Evolutionary conservation across 805 yeast genomes (phyloP), one percentile per base, ranked within the genome.

Genomic region (Cyberlindnera misumaiensis): DNA sequence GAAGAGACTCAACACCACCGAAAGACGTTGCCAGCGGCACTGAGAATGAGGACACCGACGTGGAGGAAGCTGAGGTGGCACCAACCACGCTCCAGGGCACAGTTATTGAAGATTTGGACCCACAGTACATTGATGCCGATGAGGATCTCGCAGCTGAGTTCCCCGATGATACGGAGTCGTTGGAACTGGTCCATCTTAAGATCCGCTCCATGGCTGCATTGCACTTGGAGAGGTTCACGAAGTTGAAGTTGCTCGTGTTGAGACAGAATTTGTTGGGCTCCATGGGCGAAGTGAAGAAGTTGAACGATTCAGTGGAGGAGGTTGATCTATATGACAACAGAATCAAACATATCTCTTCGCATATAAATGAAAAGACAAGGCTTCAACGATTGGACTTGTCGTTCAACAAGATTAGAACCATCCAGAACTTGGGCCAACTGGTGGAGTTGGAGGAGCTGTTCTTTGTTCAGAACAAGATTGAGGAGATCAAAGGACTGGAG

Each of bases 291-390:
- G 64, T 90, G 14, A 88, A 88, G 41, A 64, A 63, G 11, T 53
- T 83, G 9, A 75, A 76, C 13, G 67, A 62, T 29, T 75, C 70
- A 2, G 51, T 93, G 49, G 83, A 75, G 47, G 93, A 87, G 43
- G 63, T 93, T 42, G 98, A 93, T 59, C 68, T 89, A 25, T 93
- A 93, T 57, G 98, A 93, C 61, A 93, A 93, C 61, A 67, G 95
- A 50, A 83, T 93, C 51, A 78, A 80, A 47, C 96, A 88, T 55
- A 86, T 93, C 36, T 79, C 89, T 4, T 77, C 79, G 33, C 80
- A 77, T 51, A 56, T 87, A 14, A 76, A 72, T 44, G 75, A 76
- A 34, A 72, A 87, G 47, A 61, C 56, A 3, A 72, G 75, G 28
- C 61, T 88, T 44, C 70, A 60, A 40, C 70, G 55, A 38, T 66